Evolutionary conservation across 2,329 filamentous ascomycete species (phyloP), one percentile per base, ranked within the genome.

Genomic region (Epichloe festucae): DNA sequence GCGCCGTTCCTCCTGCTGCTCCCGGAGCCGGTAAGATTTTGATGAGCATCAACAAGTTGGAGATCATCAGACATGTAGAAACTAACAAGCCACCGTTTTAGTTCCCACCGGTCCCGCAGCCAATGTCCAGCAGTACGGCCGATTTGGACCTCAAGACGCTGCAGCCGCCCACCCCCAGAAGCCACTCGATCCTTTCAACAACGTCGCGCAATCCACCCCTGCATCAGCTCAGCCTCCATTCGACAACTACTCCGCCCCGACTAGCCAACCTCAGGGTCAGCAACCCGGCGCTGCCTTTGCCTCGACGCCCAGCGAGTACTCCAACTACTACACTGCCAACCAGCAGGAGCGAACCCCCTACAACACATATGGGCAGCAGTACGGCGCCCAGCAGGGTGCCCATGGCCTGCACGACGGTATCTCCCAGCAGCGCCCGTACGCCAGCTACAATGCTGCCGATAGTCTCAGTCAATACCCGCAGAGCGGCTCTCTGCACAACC

Each of bases 321-420:
- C 86, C 19, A 84, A 85, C 5, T 95, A 94, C 72, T 94, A 95
- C 67, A 87, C 85, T 3, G 79, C 84, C 38, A 88, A 89, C 57
- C 81, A 75, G 58, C 82, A 81, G 59, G 75, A 81, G 58, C 84
- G 87, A 57, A 83, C 83, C 63, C 77, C 82, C 1, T 95, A 93
- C 72, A 85, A 89, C 66, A 89, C 93, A 65, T 89, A 94, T 64
- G 76, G 75, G 51, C 75, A 81, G 51, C 75, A 78, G 47, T 79
- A 78, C 62, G 71, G 70, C 48, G 75, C 78, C 58, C 76, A 79
- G 58, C 72, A 77, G 58, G 73, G 70, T 53, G 71, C 68, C 3
- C 82, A 84, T 63, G 79, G 74, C 57, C 85, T 88, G 61, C 87
- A 90, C 66, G 89, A 95, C 58, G 82, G 77, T 53, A 76, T 79